These are phyloP conservation scores for Solanum appendiculatum DNA, from an alignment of 257 asterid species.

Conservation along the genomic window DNA sequence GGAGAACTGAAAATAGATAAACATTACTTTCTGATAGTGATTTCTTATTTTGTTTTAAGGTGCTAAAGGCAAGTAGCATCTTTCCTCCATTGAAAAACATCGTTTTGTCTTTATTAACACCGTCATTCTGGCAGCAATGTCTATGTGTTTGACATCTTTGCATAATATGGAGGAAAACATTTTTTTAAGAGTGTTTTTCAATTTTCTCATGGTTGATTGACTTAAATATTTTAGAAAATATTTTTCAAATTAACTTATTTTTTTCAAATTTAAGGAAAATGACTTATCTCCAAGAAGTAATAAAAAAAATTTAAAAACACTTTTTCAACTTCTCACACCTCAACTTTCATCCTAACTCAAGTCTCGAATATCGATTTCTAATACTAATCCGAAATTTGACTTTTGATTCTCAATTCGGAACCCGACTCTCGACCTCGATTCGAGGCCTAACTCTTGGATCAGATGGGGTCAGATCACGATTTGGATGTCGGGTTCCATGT, in stretches of 20 bases:
- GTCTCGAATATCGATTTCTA: background rate
- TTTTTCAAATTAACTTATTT: too few species aligned
- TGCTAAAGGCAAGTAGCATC: too few species aligned
- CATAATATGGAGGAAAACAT: too few species aligned
- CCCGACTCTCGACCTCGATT: background rate
- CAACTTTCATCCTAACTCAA: too few species aligned
- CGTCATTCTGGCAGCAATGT: background rate
- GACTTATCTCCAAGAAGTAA: too few species aligned
- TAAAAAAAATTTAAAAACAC: background rate
- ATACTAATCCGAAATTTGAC: background rate
- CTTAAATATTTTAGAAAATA: too few species aligned
- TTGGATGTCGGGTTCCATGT: background rate
- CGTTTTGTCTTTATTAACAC: background rate
- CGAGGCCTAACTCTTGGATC: background rate
- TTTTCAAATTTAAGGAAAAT: too few species aligned
- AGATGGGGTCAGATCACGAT: background rate
- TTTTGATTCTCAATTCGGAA: background rate
- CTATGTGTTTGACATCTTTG: background rate
- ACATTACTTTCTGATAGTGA: background rate
- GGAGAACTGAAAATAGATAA: background rate
- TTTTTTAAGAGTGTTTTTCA: background rate
- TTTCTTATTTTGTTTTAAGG: background rate
- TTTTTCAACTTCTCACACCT: background rate
- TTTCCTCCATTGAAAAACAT: background rate
- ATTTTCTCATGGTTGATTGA: background rate